A percentile compares a stretch with the other conserved stretches of the same genome.
phyloP scores from a whole-genome alignment of 169 alveolate species.

The Plasmodium vinckei region DNA sequence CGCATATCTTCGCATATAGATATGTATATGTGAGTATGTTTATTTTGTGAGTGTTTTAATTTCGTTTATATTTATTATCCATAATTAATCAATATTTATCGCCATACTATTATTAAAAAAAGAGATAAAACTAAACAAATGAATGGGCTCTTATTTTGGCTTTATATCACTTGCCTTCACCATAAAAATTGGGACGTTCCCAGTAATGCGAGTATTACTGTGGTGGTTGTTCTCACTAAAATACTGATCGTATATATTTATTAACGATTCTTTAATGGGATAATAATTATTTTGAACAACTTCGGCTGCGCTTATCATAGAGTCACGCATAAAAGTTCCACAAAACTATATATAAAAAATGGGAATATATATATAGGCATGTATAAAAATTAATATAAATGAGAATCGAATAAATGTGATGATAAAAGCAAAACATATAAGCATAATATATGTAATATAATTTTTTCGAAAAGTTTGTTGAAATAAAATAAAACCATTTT shows the following conservation, averaged over 20 bases:
- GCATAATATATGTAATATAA: background rate
- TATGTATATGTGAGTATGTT: background rate
- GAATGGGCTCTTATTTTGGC: too few species aligned
- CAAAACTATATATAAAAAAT: conserved; percentile 24
- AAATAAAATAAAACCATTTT: background rate
- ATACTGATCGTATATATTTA: conserved; percentile 44
- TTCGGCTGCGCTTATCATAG: conserved; percentile 49
- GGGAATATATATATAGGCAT: background rate
- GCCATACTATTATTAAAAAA: too few species aligned
- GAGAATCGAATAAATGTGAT: background rate
- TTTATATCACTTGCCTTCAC: conserved; percentile 5
- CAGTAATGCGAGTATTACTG: conserved; percentile 34
- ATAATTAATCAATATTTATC: too few species aligned
- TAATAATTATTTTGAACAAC: conserved; percentile 51
- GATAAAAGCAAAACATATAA: background rate
- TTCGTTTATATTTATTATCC: too few species aligned
- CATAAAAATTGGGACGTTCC: conserved; percentile 57
- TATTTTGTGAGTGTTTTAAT: too few species aligned
- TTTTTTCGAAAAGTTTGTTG: too few species aligned
- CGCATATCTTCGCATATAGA: background rate
- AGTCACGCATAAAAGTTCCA: conserved; percentile 52
- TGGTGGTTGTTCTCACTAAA: conserved; percentile 51
- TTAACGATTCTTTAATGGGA: conserved; percentile 54
- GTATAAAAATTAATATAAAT: background rate
- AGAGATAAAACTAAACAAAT: too few species aligned